A percentile compares a stretch with the other conserved stretches of the same genome.
Conservation (phyloP, 148 eudicot species). For the Dianthus caryophyllus region DNA sequence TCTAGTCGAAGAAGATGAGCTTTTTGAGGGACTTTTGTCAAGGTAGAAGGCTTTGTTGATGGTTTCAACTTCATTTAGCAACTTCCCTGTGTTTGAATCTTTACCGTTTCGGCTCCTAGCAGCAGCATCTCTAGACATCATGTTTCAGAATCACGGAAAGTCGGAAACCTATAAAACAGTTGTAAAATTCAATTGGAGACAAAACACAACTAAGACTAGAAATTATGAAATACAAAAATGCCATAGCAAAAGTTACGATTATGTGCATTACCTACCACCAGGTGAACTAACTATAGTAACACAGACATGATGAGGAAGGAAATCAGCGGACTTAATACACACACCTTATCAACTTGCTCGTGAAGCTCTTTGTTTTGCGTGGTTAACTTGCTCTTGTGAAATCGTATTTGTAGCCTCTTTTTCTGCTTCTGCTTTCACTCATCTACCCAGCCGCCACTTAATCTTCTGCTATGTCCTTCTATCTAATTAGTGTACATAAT, state of each 20-base stretch:
- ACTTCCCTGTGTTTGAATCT: slow-evolving; percentile 41
- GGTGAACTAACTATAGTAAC: background rate
- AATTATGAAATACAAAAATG: background rate
- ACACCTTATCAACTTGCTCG: slow-evolving; percentile 13
- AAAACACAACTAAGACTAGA: background rate
- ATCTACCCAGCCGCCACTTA: slow-evolving; percentile 2
- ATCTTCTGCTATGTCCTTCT: slow-evolving; percentile 1
- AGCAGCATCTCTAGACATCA: slow-evolving; percentile 43
- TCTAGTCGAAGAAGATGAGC: slow-evolving; percentile 39
- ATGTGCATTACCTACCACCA: background rate
- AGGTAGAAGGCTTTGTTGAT: slow-evolving; percentile 58
- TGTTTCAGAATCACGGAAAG: slow-evolving; percentile 19
- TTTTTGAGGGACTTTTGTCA: slow-evolving; percentile 42
- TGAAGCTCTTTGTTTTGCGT: background rate
- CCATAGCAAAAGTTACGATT: background rate
- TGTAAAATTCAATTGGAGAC: slow-evolving; percentile 14
- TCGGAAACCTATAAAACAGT: background rate
- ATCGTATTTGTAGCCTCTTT: background rate
- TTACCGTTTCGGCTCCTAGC: slow-evolving; percentile 44
- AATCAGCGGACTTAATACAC: background rate
- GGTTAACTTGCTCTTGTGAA: background rate
- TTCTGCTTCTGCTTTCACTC: background rate
- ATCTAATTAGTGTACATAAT: background rate
- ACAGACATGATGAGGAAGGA: background rate
- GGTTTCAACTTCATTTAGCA: slow-evolving; percentile 63